Evolutionary conservation across 495 filamentous ascomycete species (phyloP).

Genomic region (Aspergillus coremiiformis): DNA sequence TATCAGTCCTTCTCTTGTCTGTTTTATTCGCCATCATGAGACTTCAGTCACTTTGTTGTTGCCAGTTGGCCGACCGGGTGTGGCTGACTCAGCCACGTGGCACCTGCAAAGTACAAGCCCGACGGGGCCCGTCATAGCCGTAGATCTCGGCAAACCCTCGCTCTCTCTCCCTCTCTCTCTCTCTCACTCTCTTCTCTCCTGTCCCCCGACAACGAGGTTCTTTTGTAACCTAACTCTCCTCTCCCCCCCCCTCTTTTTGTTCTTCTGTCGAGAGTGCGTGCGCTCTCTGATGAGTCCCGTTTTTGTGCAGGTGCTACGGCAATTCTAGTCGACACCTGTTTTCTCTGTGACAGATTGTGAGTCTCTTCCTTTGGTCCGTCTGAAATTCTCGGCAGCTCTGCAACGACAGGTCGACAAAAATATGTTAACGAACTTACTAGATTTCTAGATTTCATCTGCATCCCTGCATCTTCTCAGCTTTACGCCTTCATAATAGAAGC

Average conservation of each 20-base stretch:
- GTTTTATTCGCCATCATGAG: too few relatives aligned
- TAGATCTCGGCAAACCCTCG: slow-evolving; percentile 15
- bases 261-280: slow-evolving; percentile 26
- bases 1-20: too few relatives aligned
- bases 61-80: slow-evolving; percentile 9
- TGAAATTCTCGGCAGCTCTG: slow-evolving; percentile 22
- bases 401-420: not conserved
- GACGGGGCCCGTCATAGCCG: slow-evolving; percentile 22
- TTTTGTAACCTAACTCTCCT: slow-evolving; percentile 1
- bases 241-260: not conserved
- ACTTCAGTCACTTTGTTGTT: too few relatives aligned
- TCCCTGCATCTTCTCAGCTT: not conserved
- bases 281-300: slow-evolving; percentile 43
- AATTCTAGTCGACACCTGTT: slow-evolving; percentile 42
- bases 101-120: not conserved
- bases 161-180: slow-evolving; percentile 1
- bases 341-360: slow-evolving; percentile 18
- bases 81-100: slow-evolving; percentile 15
- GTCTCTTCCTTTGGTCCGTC: slow-evolving; percentile 30
- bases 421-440: not conserved
- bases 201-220: not conserved
- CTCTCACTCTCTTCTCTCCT: slow-evolving; percentile 14
- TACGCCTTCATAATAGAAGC: not conserved
- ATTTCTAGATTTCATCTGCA: not conserved
- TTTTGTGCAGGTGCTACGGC: slow-evolving; percentile 40